phyloP scores from a whole-genome alignment of 1,284 basidiomycete genomes.

The Ganoderma lucidum region DNA sequence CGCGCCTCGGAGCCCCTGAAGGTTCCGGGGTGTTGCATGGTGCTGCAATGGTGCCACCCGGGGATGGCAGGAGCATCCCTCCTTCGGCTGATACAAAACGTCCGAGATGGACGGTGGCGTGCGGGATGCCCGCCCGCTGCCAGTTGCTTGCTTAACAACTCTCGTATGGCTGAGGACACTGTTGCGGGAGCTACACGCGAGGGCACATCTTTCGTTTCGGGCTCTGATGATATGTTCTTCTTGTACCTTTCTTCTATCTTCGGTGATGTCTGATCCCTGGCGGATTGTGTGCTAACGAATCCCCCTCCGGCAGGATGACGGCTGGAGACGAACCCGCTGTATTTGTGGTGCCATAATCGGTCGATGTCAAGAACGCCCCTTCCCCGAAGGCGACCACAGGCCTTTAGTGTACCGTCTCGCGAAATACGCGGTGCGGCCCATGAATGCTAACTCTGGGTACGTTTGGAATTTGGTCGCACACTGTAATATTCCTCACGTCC shows the following conservation, averaged over 20 bases:
- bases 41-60: constrained; percentile 40
- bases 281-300: constrained; percentile 26
- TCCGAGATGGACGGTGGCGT: constrained; percentile 69
- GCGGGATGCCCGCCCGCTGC: constrained; percentile 19
- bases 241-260: constrained; percentile 30
- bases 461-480: constrained; percentile 36
- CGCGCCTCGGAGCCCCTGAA: constrained; percentile 55
- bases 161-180: constrained; percentile 70
- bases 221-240: constrained; percentile 17
- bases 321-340: constrained; percentile 74
- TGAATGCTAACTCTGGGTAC: constrained; percentile 70
- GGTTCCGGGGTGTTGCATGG: constrained; percentile 52
- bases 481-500: constrained; percentile 13
- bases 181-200: constrained; percentile 87
- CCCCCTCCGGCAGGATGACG: constrained; percentile 56
- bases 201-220: constrained; percentile 57
- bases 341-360: constrained; percentile 83
- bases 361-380: constrained; percentile 62
- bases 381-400: constrained; percentile 44
- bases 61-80: constrained; percentile 45
- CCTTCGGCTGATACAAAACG: constrained; percentile 89
- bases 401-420: constrained; percentile 69
- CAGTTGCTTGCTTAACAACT: constrained; percentile 77
- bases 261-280: constrained; percentile 16
- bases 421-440: constrained; percentile 83